Conservation (phyloP, 169 alveolate species). For the Perkinsus olseni region DNA sequence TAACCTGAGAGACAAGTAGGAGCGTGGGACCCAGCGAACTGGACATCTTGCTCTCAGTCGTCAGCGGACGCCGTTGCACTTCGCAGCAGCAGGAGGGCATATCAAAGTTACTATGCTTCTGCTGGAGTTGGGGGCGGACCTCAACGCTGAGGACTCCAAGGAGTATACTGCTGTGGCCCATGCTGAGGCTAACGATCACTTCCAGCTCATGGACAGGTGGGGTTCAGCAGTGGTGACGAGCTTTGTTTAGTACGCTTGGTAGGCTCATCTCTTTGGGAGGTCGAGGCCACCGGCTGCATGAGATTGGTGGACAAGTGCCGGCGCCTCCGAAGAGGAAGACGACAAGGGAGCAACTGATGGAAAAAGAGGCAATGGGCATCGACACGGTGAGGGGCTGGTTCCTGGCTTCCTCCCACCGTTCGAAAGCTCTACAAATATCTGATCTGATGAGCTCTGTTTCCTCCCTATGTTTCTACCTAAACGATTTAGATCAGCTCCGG, state of each 20-base stretch:
- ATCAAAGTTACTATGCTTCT: slow-evolving; percentile 3
- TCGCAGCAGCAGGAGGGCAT: slow-evolving; percentile 11
- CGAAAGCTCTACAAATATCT: no score
- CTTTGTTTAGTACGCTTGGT: slow-evolving; percentile 1
- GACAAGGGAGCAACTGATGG: neutral
- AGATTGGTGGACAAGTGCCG: neutral
- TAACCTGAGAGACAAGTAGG: slow-evolving; percentile 14
- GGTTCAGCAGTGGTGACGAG: no score
- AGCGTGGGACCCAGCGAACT: neutral
- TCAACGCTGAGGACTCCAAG: slow-evolving; percentile 26
- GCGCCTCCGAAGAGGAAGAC: neutral
- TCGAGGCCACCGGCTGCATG: neutral
- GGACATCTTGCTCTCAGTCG: neutral
- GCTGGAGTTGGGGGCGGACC: slow-evolving; percentile 12
- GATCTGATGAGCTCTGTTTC: no score
- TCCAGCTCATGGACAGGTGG: slow-evolving; percentile 11
- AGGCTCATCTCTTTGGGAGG: neutral
- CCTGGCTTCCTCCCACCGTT: no score
- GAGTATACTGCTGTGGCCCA: slow-evolving; percentile 28
- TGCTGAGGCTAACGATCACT: slow-evolving; percentile 33
- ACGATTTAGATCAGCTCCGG: no score
- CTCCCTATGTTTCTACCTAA: no score
- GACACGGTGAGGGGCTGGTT: neutral
- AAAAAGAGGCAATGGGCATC: neutral
- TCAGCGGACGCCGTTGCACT: slow-evolving; percentile 25